A percentile compares a stretch with the other conserved stretches of the same genome.
phyloP scores from a whole-genome alignment of 1,284 basidiomycete genomes.

The Trichosporon coremiiforme region DNA sequence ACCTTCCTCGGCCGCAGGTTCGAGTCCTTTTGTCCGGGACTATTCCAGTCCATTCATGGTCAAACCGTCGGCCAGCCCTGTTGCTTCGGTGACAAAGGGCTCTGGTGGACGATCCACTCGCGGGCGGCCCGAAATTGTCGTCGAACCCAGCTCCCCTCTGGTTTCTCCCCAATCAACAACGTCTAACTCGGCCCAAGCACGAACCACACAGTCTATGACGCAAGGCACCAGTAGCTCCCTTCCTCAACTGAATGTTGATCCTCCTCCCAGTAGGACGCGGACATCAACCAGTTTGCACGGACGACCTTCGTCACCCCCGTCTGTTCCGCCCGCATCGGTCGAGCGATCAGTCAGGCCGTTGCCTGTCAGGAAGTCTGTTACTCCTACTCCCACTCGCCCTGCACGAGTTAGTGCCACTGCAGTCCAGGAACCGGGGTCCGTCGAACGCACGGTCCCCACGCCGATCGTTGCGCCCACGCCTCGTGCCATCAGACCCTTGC shows the following conservation, averaged over 20 bases:
- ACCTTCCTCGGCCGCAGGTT: neutral
- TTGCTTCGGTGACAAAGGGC: neutral
- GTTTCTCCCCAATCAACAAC: neutral
- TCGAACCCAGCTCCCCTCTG: neutral
- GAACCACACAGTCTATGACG: neutral
- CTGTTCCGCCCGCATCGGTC: neutral
- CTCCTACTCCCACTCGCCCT: neutral
- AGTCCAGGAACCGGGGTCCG: neutral
- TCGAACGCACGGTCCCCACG: neutral
- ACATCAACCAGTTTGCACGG: neutral
- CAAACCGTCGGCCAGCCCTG: neutral
- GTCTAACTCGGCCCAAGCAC: neutral
- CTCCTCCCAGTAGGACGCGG: neutral
- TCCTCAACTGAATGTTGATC: neutral
- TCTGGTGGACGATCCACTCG: neutral
- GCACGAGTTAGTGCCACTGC: neutral
- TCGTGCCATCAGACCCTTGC: conserved; percentile 5
- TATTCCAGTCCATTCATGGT: conserved; percentile 10
- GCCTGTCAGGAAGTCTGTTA: neutral
- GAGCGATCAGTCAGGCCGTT: neutral
- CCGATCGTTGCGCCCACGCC: neutral
- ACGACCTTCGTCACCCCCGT: neutral
- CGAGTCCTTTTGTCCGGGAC: neutral
- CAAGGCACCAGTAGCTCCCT: neutral
- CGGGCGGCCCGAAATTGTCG: neutral